These are phyloP conservation scores for Avena insularis DNA, from an alignment of 176 grass and related monocot genomes.

Conservation along the genomic window DNA sequence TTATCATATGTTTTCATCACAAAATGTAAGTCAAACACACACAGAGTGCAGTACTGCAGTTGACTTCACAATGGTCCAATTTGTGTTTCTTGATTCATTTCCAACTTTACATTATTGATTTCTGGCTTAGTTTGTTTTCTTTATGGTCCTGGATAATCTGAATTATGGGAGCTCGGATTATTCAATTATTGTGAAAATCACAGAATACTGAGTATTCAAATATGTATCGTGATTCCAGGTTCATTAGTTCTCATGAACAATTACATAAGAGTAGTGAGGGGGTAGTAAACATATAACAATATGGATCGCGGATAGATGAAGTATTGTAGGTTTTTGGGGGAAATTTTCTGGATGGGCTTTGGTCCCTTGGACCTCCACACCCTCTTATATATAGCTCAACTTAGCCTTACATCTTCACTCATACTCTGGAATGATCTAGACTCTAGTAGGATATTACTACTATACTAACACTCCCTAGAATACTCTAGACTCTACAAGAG, in stretches of 20 bases:
- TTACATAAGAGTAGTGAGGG: conserved; percentile 6
- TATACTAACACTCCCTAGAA: too few relatives aligned
- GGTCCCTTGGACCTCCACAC: too few relatives aligned
- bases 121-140: conserved; percentile 16
- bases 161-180: neutral
- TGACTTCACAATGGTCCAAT: conserved; percentile 1
- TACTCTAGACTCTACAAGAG: too few relatives aligned
- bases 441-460: too few relatives aligned
- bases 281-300: conserved; percentile 20
- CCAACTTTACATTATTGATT: conserved; percentile 1
- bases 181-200: conserved; percentile 32
- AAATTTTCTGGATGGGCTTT: too few relatives aligned
- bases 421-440: too few relatives aligned
- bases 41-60: conserved; percentile 26
- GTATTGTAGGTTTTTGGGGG: too few relatives aligned
- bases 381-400: too few relatives aligned
- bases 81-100: neutral
- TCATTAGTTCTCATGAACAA: neutral
- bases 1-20: conserved; percentile 12
- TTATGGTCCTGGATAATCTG: conserved; percentile 3
- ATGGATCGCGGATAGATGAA: conserved; percentile 30
- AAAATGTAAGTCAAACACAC: conserved; percentile 36
- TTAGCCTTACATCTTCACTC: too few relatives aligned
- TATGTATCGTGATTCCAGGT: conserved; percentile 21
- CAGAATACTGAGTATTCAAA: neutral